Percentiles rank a stretch among this genome's conserved stretches.
Evolutionary conservation across 305 asterid species (phyloP).

Genomic region (Fraxinus sp.): DNA sequence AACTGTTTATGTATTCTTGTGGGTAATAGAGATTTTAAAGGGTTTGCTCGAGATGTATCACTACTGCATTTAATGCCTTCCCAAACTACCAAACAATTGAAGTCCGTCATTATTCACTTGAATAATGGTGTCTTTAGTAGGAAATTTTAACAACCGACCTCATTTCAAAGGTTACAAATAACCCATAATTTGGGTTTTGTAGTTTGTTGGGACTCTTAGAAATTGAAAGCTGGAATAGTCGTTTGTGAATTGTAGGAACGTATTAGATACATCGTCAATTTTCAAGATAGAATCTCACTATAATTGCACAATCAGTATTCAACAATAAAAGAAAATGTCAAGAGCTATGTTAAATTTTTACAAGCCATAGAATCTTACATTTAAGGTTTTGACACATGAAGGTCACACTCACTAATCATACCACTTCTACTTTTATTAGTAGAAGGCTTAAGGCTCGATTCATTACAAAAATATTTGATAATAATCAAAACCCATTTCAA

Average conservation of each 20-base stretch:
- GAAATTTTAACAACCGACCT: constrained; percentile 3
- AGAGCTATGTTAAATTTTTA: no score
- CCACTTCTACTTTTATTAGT: no score
- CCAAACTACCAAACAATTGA: background rate
- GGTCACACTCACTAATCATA: no score
- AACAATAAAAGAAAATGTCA: no score
- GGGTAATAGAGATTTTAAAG: background rate
- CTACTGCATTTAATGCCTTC: background rate
- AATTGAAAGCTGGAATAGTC: background rate
- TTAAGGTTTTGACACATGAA: no score
- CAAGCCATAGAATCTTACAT: no score
- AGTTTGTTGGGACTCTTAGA: background rate
- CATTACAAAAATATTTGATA: no score
- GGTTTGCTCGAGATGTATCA: background rate
- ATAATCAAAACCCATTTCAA: no score
- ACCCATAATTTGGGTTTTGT: background rate
- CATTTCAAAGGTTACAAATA: background rate
- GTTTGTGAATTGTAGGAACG: background rate
- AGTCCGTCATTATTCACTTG: background rate
- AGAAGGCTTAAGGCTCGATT: no score
- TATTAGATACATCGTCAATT: background rate
- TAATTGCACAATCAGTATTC: no score
- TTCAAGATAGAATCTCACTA: no score
- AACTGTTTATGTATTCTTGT: background rate
- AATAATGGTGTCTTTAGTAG: background rate